Evolutionary conservation across 306 rosid species (phyloP).

Genomic region (Medicago arabica): DNA sequence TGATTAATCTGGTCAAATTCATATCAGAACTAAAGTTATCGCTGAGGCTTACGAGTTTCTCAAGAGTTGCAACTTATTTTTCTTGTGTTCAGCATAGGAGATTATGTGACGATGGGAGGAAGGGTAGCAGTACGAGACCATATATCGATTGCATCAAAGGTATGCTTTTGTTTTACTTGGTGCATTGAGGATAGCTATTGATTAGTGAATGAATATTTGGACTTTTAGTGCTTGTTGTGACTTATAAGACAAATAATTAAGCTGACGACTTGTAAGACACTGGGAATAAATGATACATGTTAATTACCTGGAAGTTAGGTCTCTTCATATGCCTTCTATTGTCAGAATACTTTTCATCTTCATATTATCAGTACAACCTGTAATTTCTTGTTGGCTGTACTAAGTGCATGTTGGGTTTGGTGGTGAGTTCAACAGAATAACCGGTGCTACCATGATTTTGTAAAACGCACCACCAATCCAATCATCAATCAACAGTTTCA

Average conservation of each 20-base stretch:
- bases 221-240: not conserved
- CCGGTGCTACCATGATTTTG: not conserved
- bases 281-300: not conserved
- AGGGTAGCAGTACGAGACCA: slow-evolving; percentile 95
- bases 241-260: not conserved
- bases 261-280: slow-evolving; percentile 6
- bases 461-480: not conserved
- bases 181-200: slow-evolving; percentile 29
- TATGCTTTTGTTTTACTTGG: slow-evolving; percentile 37
- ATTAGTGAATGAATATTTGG: slow-evolving; percentile 30
- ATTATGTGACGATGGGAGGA: slow-evolving; percentile 89
- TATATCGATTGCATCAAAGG: slow-evolving; percentile 79
- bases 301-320: slow-evolving; percentile 31
- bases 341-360: slow-evolving; percentile 2
- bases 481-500: slow-evolving; percentile 15
- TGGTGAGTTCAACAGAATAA: not conserved
- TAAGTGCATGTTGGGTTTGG: not conserved
- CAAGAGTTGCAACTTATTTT: slow-evolving; percentile 24
- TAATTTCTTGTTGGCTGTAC: not conserved
- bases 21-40: slow-evolving; percentile 33
- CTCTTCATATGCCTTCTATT: slow-evolving; percentile 16
- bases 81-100: slow-evolving; percentile 70
- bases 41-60: slow-evolving; percentile 34
- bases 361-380: slow-evolving; percentile 17
- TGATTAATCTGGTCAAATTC: slow-evolving; percentile 25